Evolutionary conservation across 805 yeast genomes (phyloP), one percentile per base, ranked within the genome.

Genomic region (Saccharomycopsis guyanensis): DNA sequence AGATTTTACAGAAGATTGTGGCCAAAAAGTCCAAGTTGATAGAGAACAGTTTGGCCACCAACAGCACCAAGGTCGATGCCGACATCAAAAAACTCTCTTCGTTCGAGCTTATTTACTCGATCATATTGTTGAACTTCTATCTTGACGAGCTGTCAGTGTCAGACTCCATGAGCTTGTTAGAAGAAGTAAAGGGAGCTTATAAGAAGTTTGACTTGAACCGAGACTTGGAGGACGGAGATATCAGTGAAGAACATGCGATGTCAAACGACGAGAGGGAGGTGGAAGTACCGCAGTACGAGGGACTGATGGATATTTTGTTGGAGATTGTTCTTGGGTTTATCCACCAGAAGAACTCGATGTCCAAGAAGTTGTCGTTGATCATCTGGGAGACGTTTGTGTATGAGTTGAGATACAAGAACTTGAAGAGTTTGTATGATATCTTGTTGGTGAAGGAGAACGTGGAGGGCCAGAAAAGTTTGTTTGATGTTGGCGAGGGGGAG

Each of bases 61-160:
- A n/a, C 4, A 16, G 67, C 24, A 58, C 63, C 3, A 68, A 64
- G 37, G 7, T 18, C 37, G 64, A 50, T 38, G 59, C 64, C 47
- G 50, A 58, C 32, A 22, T 46, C 6, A 45, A 45, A 25, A 74
- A 76, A 54, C 59, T 80, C 51, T 66, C 67, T 48, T 82, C 87
- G 37, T 82, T 91, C 57, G 94, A 87, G 61, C 65, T 86, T 32
- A 66, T 91, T 38, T 75, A 85, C 47, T 82, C 96, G 0, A 76
- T 85, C 73, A 81, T 82, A 3, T 62, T 88, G 19, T 59, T 91
- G 12, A 95, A 87, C 60, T 69, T 89, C 29, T 88, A 80, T 58
- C 67, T 79, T 45, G 94, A 89, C 20, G 87, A 73, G 43, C 60
- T 39, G 7, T 29, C 40, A 13, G 16, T 51, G 13, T 68, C 79